Percentiles rank a stretch among this genome's conserved stretches.
phyloP scores from a whole-genome alignment of 768 basidiomycete genomes.

The Russula brevipes region DNA sequence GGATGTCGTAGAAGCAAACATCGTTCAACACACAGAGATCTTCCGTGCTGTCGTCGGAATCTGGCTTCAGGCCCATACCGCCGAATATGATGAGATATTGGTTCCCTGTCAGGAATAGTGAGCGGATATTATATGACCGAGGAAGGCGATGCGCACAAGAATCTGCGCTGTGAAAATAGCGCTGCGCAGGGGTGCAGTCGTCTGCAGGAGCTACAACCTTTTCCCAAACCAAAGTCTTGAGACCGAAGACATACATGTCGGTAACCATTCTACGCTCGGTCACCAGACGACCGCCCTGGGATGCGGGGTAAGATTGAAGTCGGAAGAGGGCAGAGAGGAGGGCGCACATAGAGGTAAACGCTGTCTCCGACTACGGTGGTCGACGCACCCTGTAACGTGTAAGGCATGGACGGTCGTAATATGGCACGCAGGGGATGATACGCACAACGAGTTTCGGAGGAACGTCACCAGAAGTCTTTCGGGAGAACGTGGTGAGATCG shows the following conservation, averaged over 20 bases:
- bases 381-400: slow-evolving; percentile 62
- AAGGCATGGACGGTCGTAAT: neutral
- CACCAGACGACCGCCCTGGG: slow-evolving; percentile 80
- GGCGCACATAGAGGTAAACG: slow-evolving; percentile 82
- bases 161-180: slow-evolving; percentile 95
- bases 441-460: slow-evolving; percentile 84
- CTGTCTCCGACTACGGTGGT: slow-evolving; percentile 86
- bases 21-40: slow-evolving; percentile 91
- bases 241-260: slow-evolving; percentile 87
- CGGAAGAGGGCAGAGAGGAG: neutral
- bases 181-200: slow-evolving; percentile 69
- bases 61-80: slow-evolving; percentile 83
- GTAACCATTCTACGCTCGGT: slow-evolving; percentile 83
- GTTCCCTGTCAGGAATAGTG: slow-evolving; percentile 53
- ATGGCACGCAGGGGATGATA: slow-evolving; percentile 18
- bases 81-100: slow-evolving; percentile 90
- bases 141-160: slow-evolving; percentile 47
- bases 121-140: neutral
- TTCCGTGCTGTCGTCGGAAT: slow-evolving; percentile 57
- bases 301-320: neutral
- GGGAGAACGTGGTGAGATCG: slow-evolving; percentile 81
- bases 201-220: slow-evolving; percentile 54
- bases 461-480: slow-evolving; percentile 79
- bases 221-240: slow-evolving; percentile 78
- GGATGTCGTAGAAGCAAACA: slow-evolving; percentile 82